These are phyloP conservation scores for Paralagenidium karlingii DNA, from an alignment of 352 stramenopile species.

Conservation along the genomic window DNA sequence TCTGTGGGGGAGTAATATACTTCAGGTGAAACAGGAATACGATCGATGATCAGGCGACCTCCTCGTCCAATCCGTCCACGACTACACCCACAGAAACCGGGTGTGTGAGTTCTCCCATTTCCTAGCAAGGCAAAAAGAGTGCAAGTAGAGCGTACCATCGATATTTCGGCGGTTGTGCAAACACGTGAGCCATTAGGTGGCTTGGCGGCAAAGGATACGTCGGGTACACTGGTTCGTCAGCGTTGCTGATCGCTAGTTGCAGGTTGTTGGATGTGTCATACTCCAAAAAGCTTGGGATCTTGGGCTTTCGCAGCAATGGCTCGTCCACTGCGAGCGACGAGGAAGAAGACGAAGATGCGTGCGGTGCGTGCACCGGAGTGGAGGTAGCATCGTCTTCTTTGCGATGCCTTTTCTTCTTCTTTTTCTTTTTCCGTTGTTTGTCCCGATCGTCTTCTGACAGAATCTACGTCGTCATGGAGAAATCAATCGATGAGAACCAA, in stretches of 20 bases:
- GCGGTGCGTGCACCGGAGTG: too few relatives aligned
- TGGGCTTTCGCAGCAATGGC: too few relatives aligned
- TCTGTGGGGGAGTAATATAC: slow-evolving; percentile 43
- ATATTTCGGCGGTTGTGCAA: slow-evolving; percentile 59
- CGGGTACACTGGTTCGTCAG: slow-evolving; percentile 9
- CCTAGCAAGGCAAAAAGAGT: background rate
- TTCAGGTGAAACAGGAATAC: slow-evolving; percentile 37
- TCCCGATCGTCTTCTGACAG: slow-evolving; percentile 33
- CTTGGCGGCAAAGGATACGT: slow-evolving; percentile 53
- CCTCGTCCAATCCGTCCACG: slow-evolving; percentile 59
- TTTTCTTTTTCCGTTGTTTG: slow-evolving; percentile 45
- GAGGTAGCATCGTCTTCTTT: slow-evolving; percentile 18
- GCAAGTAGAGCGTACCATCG: too few relatives aligned
- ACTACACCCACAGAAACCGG: too few relatives aligned
- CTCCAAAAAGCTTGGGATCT: slow-evolving; percentile 48
- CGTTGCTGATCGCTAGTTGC: slow-evolving; percentile 22
- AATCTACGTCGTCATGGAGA: background rate
- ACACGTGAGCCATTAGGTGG: slow-evolving; percentile 47
- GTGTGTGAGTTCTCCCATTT: background rate
- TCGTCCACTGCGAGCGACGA: too few relatives aligned
- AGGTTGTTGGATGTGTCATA: slow-evolving; percentile 64
- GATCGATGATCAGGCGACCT: slow-evolving; percentile 58
- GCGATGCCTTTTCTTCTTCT: slow-evolving; percentile 66
- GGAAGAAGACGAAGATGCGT: too few relatives aligned
- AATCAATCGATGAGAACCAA: background rate